Evolutionary conservation across 2,329 filamentous ascomycete genomes (phyloP).

Genomic region (Hansfordia pulvinata): DNA sequence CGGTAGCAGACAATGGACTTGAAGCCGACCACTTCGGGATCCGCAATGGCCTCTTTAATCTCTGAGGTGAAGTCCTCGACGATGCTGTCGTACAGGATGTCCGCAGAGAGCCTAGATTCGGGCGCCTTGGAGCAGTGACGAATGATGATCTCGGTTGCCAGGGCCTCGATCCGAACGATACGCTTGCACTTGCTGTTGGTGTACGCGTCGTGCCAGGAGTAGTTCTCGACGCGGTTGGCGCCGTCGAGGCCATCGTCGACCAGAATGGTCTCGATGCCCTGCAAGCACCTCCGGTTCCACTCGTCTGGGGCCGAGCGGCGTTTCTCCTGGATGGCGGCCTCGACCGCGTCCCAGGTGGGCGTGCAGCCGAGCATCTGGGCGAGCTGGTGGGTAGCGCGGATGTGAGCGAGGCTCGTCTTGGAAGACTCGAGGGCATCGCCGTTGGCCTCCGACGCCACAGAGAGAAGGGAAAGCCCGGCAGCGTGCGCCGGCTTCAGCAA

Average conservation of each 20-base stretch:
- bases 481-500: conserved; percentile 40
- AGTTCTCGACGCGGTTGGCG: conserved; percentile 40
- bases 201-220: conserved; percentile 52
- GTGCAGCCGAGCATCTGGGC: conserved; percentile 49
- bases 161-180: conserved; percentile 64
- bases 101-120: conserved; percentile 22
- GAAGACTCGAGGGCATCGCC: conserved; percentile 53
- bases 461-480: conserved; percentile 32
- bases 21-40: conserved; percentile 62
- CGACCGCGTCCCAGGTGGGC: conserved; percentile 44
- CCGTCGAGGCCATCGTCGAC: conserved; percentile 64
- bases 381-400: conserved; percentile 58
- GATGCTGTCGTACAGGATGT: conserved; percentile 28
- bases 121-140: conserved; percentile 22
- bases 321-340: conserved; percentile 25
- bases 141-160: conserved; percentile 51
- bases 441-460: conserved; percentile 60
- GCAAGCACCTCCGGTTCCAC: conserved; percentile 51
- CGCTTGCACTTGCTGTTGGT: conserved; percentile 51
- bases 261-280: conserved; percentile 59
- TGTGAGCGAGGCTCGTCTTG: conserved; percentile 49
- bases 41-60: conserved; percentile 43
- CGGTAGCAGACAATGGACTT: conserved; percentile 77
- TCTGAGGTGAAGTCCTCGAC: conserved; percentile 32
- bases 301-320: conserved; percentile 32